Conservation (phyloP, 192 early-diverging fungal genomes). For the Funneliformis geosporum region DNA sequence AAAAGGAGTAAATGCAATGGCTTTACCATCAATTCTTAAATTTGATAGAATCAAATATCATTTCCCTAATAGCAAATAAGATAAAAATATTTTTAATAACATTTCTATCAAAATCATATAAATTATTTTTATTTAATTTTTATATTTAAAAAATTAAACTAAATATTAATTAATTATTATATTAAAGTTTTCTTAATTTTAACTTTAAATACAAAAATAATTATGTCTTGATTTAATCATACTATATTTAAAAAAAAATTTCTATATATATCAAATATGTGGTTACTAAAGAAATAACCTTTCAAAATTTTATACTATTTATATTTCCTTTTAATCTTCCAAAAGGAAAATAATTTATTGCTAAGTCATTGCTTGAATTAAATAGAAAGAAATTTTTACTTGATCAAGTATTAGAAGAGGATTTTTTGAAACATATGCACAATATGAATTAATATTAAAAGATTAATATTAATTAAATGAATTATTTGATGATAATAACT, state of each 20-base stretch:
- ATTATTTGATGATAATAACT: no score
- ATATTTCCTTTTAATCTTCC: slow-evolving; percentile 1
- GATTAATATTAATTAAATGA: no score
- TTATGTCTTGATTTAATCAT: neutral
- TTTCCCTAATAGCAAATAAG: no score
- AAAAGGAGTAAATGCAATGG: no score
- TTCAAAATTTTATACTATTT: slow-evolving; percentile 10
- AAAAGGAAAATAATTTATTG: slow-evolving; percentile 5
- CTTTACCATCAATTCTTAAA: no score
- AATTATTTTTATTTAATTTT: no score
- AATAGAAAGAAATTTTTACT: neutral
- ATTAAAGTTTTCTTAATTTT: no score
- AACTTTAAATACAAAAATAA: slow-evolving; percentile 27
- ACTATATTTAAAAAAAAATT: slow-evolving; percentile 16
- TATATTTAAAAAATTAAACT: no score
- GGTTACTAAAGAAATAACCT: slow-evolving; percentile 3
- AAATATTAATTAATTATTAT: no score
- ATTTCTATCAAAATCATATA: no score
- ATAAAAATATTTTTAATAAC: no score
- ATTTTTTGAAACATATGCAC: neutral
- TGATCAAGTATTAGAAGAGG: neutral
- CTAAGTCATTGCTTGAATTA: neutral
- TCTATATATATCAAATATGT: neutral
- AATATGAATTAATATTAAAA: slow-evolving; percentile 23
- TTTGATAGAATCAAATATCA: no score